Conservation (phyloP, 2,329 filamentous ascomycete species). For the Ramularia endophylla region DNA sequence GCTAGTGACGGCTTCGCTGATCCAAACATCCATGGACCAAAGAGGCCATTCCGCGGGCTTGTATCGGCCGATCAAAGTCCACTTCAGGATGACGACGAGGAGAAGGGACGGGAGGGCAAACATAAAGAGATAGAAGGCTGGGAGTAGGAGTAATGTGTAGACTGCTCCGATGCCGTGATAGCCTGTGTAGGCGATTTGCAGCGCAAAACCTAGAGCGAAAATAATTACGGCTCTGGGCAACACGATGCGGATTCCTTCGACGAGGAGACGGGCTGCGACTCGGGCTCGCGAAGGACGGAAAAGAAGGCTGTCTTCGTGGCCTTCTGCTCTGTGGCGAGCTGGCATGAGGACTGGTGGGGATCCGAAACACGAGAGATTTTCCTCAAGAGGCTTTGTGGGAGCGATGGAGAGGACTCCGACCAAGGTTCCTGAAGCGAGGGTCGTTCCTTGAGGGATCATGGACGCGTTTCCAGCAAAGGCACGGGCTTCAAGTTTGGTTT, state of each 20-base stretch:
- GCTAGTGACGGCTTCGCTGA: constrained; percentile 19
- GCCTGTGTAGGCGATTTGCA: constrained; percentile 18
- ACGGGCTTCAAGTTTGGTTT: constrained; percentile 18
- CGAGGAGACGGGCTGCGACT: constrained; percentile 17
- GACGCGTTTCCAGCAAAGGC: constrained; percentile 22
- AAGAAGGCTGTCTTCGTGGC: constrained; percentile 18
- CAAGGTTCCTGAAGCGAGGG: constrained; percentile 18
- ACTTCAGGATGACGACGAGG: constrained; percentile 17
- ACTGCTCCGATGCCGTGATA: constrained; percentile 21
- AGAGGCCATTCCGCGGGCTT: constrained; percentile 22
- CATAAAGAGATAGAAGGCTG: constrained; percentile 21
- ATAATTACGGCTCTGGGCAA: constrained; percentile 23
- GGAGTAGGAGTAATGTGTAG: constrained; percentile 21
- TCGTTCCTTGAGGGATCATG: constrained; percentile 19
- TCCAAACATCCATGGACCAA: constrained; percentile 23
- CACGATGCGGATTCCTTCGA: constrained; percentile 23
- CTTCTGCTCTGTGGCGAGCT: constrained; percentile 19
- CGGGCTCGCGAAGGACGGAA: constrained; percentile 18
- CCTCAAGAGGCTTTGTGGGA: constrained; percentile 10
- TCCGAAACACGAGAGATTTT: constrained; percentile 21
- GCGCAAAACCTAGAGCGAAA: constrained; percentile 20
- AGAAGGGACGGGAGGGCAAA: constrained; percentile 20
- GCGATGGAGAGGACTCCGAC: constrained; percentile 22
- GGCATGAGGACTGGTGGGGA: constrained; percentile 22
- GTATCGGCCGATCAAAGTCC: constrained; percentile 20